Conservation (phyloP, 768 basidiomycete species). For the Phylloporus scabripes region DNA sequence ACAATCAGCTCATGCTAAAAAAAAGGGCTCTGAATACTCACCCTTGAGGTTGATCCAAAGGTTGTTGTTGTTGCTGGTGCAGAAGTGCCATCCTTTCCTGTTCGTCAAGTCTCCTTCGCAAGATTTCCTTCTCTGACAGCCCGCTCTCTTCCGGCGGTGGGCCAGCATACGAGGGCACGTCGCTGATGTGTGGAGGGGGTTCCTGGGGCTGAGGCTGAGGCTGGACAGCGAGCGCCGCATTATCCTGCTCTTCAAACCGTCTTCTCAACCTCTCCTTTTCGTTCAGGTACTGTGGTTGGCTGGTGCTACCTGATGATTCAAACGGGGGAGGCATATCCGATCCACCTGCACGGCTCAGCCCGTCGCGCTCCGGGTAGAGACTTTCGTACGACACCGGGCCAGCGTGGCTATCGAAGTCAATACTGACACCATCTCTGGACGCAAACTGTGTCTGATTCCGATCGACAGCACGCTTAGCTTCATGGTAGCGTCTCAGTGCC, state of each 20-base stretch:
- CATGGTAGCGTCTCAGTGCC: conserved; percentile 58
- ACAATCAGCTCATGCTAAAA: too few species aligned
- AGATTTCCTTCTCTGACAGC: conserved; percentile 51
- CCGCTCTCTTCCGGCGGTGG: conserved; percentile 22
- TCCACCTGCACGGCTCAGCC: conserved; percentile 16
- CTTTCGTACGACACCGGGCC: conserved; percentile 59
- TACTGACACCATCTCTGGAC: conserved; percentile 12
- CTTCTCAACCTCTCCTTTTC: conserved; percentile 70
- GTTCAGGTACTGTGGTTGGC: conserved; percentile 34
- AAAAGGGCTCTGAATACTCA: too few species aligned
- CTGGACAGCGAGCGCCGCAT: conserved; percentile 37
- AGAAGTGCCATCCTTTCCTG: conserved; percentile 41
- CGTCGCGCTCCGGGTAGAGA: conserved; percentile 45
- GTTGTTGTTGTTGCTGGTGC: conserved; percentile 12
- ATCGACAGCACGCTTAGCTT: conserved; percentile 67
- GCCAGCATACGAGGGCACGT: conserved; percentile 21
- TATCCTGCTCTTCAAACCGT: conserved; percentile 63
- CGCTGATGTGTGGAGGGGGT: conserved; percentile 11
- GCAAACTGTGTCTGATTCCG: conserved; percentile 43
- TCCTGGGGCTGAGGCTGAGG: conserved; percentile 16
- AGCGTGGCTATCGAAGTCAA: conserved; percentile 16
- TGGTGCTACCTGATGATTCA: conserved; percentile 35
- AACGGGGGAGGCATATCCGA: conserved; percentile 52
- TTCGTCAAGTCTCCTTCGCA: conserved; percentile 52
- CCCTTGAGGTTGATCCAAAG: too few species aligned